A percentile compares a stretch with the other conserved stretches of the same genome.
Evolutionary conservation across 2,329 filamentous ascomycete species (phyloP).

Genomic region (Neopestalotiopsis sp.): DNA sequence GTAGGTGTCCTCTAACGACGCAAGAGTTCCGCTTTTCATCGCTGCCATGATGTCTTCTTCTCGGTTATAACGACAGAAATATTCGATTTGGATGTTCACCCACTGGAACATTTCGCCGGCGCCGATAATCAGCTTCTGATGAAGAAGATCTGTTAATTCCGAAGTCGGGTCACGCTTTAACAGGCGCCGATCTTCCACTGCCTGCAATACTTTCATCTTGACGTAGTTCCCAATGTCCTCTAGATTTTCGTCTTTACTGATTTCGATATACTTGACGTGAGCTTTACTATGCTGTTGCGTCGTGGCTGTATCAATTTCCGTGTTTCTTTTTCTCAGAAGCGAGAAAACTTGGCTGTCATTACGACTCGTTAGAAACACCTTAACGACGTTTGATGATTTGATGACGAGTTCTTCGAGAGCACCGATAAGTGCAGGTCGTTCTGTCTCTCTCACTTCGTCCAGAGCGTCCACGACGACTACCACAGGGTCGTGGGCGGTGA

Average conservation of each 20-base stretch:
- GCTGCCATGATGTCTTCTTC: not conserved
- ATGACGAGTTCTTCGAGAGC: not conserved
- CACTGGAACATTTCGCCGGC: not conserved
- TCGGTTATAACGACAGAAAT: not conserved
- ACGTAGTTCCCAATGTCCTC: not conserved
- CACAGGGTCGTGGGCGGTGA: not conserved
- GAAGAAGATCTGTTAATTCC: not conserved
- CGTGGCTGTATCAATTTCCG: not conserved
- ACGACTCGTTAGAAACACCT: constrained; percentile 1
- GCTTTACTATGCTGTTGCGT: not conserved
- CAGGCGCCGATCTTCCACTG: not conserved
- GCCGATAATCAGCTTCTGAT: not conserved
- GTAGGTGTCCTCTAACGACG: not conserved
- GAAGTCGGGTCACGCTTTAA: not conserved
- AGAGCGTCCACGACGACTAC: not conserved
- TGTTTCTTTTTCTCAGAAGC: not conserved
- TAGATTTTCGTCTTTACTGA: not conserved
- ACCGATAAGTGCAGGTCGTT: not conserved
- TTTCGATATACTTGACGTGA: not conserved
- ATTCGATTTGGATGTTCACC: not conserved
- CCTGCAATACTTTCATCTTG: not conserved
- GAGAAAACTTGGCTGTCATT: not conserved
- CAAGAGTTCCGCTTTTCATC: not conserved
- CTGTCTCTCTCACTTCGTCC: not conserved
- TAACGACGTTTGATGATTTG: not conserved